phyloP scores from a whole-genome alignment of 306 rosid species.

The Lathyrus oleraceus region DNA sequence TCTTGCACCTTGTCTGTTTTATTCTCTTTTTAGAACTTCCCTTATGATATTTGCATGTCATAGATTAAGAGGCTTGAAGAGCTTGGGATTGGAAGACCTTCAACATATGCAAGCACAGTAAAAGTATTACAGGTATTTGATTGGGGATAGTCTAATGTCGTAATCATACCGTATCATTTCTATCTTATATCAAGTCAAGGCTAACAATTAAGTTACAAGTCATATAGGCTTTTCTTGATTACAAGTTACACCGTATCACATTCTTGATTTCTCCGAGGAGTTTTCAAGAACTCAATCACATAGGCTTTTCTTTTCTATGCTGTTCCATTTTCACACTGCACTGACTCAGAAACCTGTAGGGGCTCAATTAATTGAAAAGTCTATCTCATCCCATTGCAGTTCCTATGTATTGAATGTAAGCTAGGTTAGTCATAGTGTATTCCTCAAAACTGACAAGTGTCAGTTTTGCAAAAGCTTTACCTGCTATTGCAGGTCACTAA shows the following conservation, averaged over 20 bases:
- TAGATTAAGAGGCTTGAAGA: conserved; percentile 97
- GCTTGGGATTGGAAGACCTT: conserved; percentile 99
- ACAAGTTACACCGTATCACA: too few relatives aligned
- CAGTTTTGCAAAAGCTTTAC: too few relatives aligned
- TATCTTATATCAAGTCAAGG: conserved; percentile 13
- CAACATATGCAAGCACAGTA: conserved; percentile 84
- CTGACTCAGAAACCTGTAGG: conserved; percentile 17
- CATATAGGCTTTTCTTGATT: too few relatives aligned
- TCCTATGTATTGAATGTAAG: neutral
- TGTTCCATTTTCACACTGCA: conserved; percentile 1
- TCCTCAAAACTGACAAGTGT: too few relatives aligned
- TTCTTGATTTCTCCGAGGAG: neutral
- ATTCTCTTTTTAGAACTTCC: conserved; percentile 18
- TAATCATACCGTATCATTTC: neutral
- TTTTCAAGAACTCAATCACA: conserved; percentile 14
- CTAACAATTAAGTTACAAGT: conserved; percentile 12
- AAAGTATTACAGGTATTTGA: conserved; percentile 80
- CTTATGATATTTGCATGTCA: conserved; percentile 29
- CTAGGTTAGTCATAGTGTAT: too few relatives aligned
- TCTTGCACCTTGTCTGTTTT: conserved; percentile 26
- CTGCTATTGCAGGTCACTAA: too few relatives aligned
- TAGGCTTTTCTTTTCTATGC: conserved; percentile 7
- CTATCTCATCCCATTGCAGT: conserved; percentile 25
- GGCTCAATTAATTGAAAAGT: conserved; percentile 1
- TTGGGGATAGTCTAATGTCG: conserved; percentile 24